These are phyloP conservation scores for Termitomyces sp. DNA, from an alignment of 768 basidiomycete species.

Conservation along the genomic window DNA sequence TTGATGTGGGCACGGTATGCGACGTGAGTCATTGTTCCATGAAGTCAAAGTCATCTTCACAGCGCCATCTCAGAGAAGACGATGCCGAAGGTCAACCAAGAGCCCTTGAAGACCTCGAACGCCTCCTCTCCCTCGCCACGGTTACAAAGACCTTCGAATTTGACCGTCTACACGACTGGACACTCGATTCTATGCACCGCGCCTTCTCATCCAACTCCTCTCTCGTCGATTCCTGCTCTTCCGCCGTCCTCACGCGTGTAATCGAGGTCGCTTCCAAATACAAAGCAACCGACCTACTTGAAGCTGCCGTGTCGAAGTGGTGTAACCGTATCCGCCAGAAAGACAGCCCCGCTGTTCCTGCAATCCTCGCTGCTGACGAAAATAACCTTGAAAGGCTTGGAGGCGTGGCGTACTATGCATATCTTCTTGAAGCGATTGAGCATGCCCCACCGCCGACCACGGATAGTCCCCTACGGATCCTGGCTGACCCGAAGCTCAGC, in stretches of 20 bases:
- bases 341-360: slow-evolving; percentile 32
- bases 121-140: slow-evolving; percentile 40
- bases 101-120: slow-evolving; percentile 35
- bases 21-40: slow-evolving; percentile 32
- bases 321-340: slow-evolving; percentile 23
- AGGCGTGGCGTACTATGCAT: slow-evolving; percentile 36
- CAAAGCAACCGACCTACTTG: slow-evolving; percentile 20
- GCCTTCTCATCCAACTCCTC: slow-evolving; percentile 21
- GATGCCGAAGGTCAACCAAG: slow-evolving; percentile 41
- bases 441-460: slow-evolving; percentile 20
- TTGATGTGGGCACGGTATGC: slow-evolving; percentile 53
- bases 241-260: slow-evolving; percentile 27
- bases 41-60: background rate
- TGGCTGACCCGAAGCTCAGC: slow-evolving; percentile 31
- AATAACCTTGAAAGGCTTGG: slow-evolving; percentile 25
- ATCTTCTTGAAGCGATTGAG: slow-evolving; percentile 32
- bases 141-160: slow-evolving; percentile 50
- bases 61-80: slow-evolving; percentile 30
- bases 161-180: slow-evolving; percentile 42
- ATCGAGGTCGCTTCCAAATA: slow-evolving; percentile 24
- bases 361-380: slow-evolving; percentile 32
- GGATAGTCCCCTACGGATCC: slow-evolving; percentile 28
- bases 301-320: slow-evolving; percentile 26
- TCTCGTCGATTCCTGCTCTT: slow-evolving; percentile 30
- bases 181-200: slow-evolving; percentile 29